phyloP scores from a whole-genome alignment of 257 asterid genomes.

The Eucommia ulmoides region DNA sequence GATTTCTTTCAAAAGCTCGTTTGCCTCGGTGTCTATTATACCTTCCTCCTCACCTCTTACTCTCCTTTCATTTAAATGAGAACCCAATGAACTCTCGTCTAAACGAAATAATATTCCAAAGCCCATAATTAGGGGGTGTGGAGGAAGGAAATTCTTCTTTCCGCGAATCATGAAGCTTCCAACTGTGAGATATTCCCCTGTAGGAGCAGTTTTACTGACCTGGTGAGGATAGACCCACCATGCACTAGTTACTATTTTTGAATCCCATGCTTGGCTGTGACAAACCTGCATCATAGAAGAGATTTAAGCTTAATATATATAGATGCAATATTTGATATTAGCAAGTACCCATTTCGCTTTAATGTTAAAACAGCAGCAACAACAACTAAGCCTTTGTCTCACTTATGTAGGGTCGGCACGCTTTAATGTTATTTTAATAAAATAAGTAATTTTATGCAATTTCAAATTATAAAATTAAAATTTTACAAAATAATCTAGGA shows the following conservation, averaged over 20 bases:
- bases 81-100: slow-evolving; percentile 95
- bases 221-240: slow-evolving; percentile 99
- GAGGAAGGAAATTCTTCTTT: slow-evolving; percentile 94
- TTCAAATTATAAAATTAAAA: too few species aligned
- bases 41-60: slow-evolving; percentile 96
- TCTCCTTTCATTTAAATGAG: slow-evolving; percentile 97
- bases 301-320: slow-evolving; percentile 2
- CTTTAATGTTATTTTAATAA: too few species aligned
- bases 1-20: slow-evolving; percentile 46
- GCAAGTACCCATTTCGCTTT: too few species aligned
- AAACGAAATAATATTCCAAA: slow-evolving; percentile 88
- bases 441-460: too few species aligned
- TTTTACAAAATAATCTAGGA: too few species aligned
- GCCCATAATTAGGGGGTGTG: slow-evolving; percentile 94
- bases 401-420: too few species aligned
- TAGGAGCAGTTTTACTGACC: slow-evolving; percentile 98
- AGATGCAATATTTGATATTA: slow-evolving; percentile 8
- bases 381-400: too few species aligned
- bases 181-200: slow-evolving; percentile 94
- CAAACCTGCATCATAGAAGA: slow-evolving; percentile 54
- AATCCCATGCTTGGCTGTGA: slow-evolving; percentile 99
- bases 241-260: slow-evolving; percentile 97
- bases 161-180: slow-evolving; percentile 99
- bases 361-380: too few species aligned
- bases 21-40: slow-evolving; percentile 39